Evolutionary conservation across 139 green algal species (phyloP).

Genomic region (Chlamydomonas eustigma): DNA sequence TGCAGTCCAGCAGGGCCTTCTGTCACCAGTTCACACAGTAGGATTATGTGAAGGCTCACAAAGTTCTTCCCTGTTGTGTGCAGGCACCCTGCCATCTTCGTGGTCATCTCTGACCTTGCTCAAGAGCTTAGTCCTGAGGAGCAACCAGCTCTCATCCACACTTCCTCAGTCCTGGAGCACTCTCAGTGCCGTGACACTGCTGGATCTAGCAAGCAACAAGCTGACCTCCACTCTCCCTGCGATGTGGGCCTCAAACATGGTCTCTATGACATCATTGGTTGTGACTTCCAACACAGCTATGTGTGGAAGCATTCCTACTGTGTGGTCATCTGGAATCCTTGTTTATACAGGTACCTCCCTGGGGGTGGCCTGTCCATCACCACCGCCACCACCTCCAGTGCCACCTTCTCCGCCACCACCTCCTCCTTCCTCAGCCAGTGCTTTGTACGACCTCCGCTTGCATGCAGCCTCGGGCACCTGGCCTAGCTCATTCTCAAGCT

Average conservation of each 20-base stretch:
- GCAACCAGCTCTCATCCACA: neutral
- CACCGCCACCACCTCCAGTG: neutral
- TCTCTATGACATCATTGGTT: neutral
- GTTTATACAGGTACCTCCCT: neutral
- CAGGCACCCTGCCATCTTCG: neutral
- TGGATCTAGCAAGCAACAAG: constrained; percentile 6
- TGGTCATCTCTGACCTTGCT: neutral
- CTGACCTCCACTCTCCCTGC: constrained; percentile 3
- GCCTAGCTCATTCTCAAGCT: neutral
- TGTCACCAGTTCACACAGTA: too few relatives aligned
- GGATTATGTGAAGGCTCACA: too few relatives aligned
- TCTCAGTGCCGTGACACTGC: neutral
- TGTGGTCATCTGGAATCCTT: neutral
- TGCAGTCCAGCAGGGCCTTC: too few relatives aligned
- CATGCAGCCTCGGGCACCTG: neutral
- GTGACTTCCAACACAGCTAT: neutral
- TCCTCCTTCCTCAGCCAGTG: neutral
- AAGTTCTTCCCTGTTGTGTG: too few relatives aligned
- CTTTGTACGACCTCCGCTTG: neutral
- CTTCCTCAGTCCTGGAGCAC: constrained; percentile 1
- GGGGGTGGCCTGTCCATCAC: neutral
- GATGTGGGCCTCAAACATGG: neutral
- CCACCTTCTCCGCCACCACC: neutral
- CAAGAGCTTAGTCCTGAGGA: neutral
- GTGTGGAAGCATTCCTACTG: constrained; percentile 9